These are phyloP conservation scores for Ploettnerulaceae sp. DNA, from an alignment of 2,329 filamentous ascomycete genomes.

Conservation along the genomic window DNA sequence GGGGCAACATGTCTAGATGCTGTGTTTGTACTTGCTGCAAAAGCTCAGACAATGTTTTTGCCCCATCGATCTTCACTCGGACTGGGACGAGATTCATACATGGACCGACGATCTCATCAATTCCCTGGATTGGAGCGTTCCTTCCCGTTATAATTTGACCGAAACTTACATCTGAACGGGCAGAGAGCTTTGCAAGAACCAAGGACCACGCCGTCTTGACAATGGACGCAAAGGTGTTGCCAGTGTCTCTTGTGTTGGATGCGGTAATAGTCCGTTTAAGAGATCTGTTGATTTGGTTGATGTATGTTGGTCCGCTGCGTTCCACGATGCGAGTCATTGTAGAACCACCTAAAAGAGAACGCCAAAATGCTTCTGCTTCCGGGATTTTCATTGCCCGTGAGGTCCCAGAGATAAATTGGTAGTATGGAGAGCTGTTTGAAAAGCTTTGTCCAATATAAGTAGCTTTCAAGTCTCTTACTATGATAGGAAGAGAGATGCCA, in stretches of 20 bases:
- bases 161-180: slow-evolving; percentile 37
- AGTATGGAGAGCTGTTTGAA: neutral
- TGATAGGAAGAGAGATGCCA: slow-evolving; percentile 50
- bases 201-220: slow-evolving; percentile 36
- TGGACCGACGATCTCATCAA: slow-evolving; percentile 39
- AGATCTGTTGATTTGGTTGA: slow-evolving; percentile 1
- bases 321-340: slow-evolving; percentile 6
- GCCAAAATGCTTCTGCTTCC: slow-evolving; percentile 1
- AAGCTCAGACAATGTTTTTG: slow-evolving; percentile 34
- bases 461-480: slow-evolving; percentile 7
- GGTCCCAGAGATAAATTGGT: slow-evolving; percentile 17
- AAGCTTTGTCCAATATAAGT: slow-evolving; percentile 3
- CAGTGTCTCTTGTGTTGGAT: neutral
- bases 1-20: slow-evolving; percentile 31
- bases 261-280: neutral
- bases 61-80: slow-evolving; percentile 33
- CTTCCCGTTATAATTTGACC: slow-evolving; percentile 40
- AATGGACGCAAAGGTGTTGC: slow-evolving; percentile 14
- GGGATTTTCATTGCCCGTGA: neutral
- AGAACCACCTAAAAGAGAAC: slow-evolving; percentile 2
- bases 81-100: slow-evolving; percentile 41
- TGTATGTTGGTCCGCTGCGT: neutral
- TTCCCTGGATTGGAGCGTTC: slow-evolving; percentile 35
- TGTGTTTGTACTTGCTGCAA: slow-evolving; percentile 43
- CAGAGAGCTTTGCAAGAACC: slow-evolving; percentile 35